These are phyloP conservation scores for Ceratobasidium sp. DNA, from an alignment of 1,284 basidiomycete species.

Conservation along the genomic window DNA sequence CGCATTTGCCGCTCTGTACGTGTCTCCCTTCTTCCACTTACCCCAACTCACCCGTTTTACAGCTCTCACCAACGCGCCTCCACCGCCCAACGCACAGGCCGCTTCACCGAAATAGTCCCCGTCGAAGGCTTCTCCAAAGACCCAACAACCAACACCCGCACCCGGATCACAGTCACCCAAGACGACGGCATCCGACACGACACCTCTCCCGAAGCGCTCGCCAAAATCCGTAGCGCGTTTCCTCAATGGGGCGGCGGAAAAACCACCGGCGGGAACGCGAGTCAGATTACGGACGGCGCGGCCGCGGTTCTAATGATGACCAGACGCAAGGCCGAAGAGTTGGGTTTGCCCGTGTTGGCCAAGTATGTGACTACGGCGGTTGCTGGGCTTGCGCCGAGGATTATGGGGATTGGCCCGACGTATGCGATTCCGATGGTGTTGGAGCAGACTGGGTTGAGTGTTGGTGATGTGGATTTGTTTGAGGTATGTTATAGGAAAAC, in stretches of 20 bases:
- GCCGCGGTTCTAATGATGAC: constrained; percentile 90
- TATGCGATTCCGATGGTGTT: constrained; percentile 81
- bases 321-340: constrained; percentile 83
- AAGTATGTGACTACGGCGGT: constrained; percentile 85
- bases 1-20: constrained; percentile 74
- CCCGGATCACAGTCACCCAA: constrained; percentile 71
- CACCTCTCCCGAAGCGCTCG: constrained; percentile 76
- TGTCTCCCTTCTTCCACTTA: constrained; percentile 64
- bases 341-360: constrained; percentile 80
- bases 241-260: constrained; percentile 86
- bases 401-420: constrained; percentile 88
- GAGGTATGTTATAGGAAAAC: constrained; percentile 66
- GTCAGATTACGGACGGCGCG: constrained; percentile 88
- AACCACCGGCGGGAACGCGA: constrained; percentile 92
- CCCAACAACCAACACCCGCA: constrained; percentile 66
- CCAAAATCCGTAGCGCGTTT: constrained; percentile 82
- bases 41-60: constrained; percentile 2
- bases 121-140: constrained; percentile 65
- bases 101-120: constrained; percentile 86
- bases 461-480: constrained; percentile 83
- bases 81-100: constrained; percentile 72
- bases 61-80: constrained; percentile 82
- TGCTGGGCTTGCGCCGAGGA: constrained; percentile 78
- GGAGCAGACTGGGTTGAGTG: constrained; percentile 72
- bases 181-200: constrained; percentile 88